Evolutionary conservation across 2,329 filamentous ascomycete genomes (phyloP).

Genomic region (Lithohypha guttulata): DNA sequence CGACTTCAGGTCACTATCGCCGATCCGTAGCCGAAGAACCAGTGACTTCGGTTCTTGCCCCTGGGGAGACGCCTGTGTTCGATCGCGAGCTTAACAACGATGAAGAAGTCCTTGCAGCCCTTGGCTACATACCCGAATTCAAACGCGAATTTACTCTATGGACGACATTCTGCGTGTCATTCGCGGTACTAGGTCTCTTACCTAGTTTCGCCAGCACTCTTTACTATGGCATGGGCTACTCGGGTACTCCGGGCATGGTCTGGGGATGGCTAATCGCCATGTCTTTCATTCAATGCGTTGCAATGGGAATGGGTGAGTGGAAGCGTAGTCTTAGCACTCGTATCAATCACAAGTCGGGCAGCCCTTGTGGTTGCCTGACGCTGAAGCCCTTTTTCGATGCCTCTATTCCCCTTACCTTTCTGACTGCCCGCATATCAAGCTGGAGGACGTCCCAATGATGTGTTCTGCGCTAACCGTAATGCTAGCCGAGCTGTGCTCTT

Average conservation of each 20-base stretch:
- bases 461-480: no score
- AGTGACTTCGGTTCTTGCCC: slow-evolving; percentile 43
- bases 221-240: slow-evolving; percentile 57
- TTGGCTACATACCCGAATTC: slow-evolving; percentile 52
- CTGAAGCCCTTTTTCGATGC: no score
- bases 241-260: slow-evolving; percentile 51
- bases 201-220: slow-evolving; percentile 63
- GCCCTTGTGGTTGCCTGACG: no score
- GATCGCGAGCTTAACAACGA: slow-evolving; percentile 41
- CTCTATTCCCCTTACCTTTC: no score
- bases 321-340: no score
- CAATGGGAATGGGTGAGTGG: no score
- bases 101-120: slow-evolving; percentile 50
- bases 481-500: slow-evolving; percentile 56
- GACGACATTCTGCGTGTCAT: slow-evolving; percentile 64
- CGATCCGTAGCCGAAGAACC: slow-evolving; percentile 38
- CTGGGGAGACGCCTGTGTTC: slow-evolving; percentile 40
- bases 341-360: no score
- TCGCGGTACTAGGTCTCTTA: slow-evolving; percentile 59
- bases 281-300: slow-evolving; percentile 60
- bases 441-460: no score
- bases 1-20: slow-evolving; percentile 5
- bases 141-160: slow-evolving; percentile 63
- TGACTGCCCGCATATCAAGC: no score
- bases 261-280: slow-evolving; percentile 69